Base-by-base conservation (phyloP, 345 rosid species). In the Anastatica hierochuntica region DNA sequence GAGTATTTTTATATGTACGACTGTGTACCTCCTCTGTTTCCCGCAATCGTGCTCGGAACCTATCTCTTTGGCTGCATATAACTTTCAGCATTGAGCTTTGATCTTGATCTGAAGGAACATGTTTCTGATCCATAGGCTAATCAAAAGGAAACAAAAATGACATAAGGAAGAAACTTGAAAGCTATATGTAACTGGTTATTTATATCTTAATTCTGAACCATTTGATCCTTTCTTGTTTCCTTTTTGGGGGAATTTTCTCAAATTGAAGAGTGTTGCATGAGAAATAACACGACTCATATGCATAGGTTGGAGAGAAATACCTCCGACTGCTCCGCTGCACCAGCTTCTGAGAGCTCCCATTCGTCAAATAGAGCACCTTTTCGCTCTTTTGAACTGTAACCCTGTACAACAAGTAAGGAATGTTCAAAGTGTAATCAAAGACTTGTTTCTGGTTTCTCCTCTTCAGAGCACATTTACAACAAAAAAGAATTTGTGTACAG, bases 31-130 rank as follows among this genome's bases (percentile, higher is more conserved):
- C 97, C 77, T 92, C 99, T 23, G 95, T 80, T 70, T 88, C 97
- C 13, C 76, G 80, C 60, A 92, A 69, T 15, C 97, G 85, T 56
- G 79, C 70, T 51, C 95, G 80, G 75, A 88, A 88, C 49, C 97
- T 83, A 63, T 92, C 97, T 53, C 95, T 82, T 65, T 92, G 94
- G 64, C 80, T 88, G 76, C 92, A 88, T 54, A 88, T 92, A 65
- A 92, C 97, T 78, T 92, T 88, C 21, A 92, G 95, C 97, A 94
- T 88, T 60, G 97, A 94, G 71, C 76, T 83, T 67, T 88, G 97
- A 62, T 88, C 99, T 71, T 83, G 95, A 66, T 92, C 95, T 15
- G 85, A 70, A 40, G 83, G 75, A 58, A 76, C 72, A 45, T 84
- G 95, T 51, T 78, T 85, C 43, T 81, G 84, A 27, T 79, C 94